These are phyloP conservation scores for Hordeum marinum DNA, from an alignment of 176 grass and related monocot genomes.

Conservation along the genomic window DNA sequence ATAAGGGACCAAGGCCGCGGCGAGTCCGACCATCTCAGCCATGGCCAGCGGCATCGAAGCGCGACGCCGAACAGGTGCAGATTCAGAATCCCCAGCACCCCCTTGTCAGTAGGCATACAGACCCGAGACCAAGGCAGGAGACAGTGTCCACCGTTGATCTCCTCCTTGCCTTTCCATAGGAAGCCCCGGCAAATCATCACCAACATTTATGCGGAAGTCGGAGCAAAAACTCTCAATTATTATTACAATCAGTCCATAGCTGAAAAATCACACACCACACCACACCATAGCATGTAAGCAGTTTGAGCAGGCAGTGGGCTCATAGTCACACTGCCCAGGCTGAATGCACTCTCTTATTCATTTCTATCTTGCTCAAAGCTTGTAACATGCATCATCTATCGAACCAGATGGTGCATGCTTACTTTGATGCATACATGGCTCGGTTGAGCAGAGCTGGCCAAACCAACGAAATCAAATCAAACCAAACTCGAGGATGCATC, in stretches of 20 bases:
- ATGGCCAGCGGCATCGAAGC: too few relatives aligned
- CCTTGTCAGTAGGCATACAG: too few relatives aligned
- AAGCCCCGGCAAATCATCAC: neutral
- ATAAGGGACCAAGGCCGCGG: too few relatives aligned
- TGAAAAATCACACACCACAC: neutral
- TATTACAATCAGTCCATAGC: neutral
- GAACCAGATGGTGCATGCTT: neutral
- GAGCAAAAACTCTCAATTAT: neutral
- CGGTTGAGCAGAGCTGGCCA: neutral
- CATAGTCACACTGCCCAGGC: neutral
- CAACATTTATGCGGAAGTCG: neutral
- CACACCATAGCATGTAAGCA: neutral
- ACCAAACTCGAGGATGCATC: neutral
- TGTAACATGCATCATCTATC: neutral
- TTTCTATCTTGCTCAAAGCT: neutral
- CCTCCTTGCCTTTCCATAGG: too few relatives aligned
- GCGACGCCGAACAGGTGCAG: too few relatives aligned
- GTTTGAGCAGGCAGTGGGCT: neutral
- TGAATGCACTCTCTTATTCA: neutral
- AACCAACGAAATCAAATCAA: neutral
- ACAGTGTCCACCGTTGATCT: too few relatives aligned
- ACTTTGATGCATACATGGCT: neutral
- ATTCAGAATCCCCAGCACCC: too few relatives aligned
- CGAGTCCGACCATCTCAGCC: too few relatives aligned
- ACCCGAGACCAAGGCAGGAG: too few relatives aligned